Evolutionary conservation across 352 stramenopile genomes (phyloP).

Genomic region (Globisporangium parvum): DNA sequence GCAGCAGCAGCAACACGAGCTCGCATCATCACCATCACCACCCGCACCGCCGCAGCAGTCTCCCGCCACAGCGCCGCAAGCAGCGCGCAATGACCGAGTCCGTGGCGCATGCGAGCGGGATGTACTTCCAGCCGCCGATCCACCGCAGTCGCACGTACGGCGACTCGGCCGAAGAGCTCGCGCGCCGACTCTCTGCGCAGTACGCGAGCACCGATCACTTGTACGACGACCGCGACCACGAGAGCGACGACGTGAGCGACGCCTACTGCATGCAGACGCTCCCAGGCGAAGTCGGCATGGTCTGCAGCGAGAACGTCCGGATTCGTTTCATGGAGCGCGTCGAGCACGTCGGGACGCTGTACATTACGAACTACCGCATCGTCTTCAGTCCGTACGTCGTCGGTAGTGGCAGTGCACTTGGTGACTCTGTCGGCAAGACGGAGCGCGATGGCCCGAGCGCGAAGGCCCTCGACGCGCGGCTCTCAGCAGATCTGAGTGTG

Average conservation of each 20-base stretch:
- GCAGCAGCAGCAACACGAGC: background rate
- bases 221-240: conserved; percentile 14
- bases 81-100: conserved; percentile 15
- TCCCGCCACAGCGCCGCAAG: conserved; percentile 7
- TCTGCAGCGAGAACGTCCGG: conserved; percentile 54
- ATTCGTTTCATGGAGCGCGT: conserved; percentile 45
- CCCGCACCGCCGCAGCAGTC: conserved; percentile 4
- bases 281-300: conserved; percentile 57
- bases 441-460: background rate
- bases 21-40: background rate
- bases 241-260: conserved; percentile 14
- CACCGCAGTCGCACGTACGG: conserved; percentile 5
- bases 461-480: conserved; percentile 1
- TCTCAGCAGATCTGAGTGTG: conserved; percentile 17
- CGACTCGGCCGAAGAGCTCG: conserved; percentile 1
- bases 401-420: background rate
- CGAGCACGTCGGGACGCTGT: conserved; percentile 52
- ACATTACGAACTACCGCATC: conserved; percentile 77
- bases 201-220: conserved; percentile 19
- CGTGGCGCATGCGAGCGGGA: conserved; percentile 12
- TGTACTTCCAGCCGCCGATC: conserved; percentile 22
- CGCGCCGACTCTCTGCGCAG: conserved; percentile 13
- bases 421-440: background rate
- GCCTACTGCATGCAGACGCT: conserved; percentile 43
- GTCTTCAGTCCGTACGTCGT: conserved; percentile 53